Base-by-base conservation (phyloP, 768 basidiomycete species). In the Termitomyces sp. region DNA sequence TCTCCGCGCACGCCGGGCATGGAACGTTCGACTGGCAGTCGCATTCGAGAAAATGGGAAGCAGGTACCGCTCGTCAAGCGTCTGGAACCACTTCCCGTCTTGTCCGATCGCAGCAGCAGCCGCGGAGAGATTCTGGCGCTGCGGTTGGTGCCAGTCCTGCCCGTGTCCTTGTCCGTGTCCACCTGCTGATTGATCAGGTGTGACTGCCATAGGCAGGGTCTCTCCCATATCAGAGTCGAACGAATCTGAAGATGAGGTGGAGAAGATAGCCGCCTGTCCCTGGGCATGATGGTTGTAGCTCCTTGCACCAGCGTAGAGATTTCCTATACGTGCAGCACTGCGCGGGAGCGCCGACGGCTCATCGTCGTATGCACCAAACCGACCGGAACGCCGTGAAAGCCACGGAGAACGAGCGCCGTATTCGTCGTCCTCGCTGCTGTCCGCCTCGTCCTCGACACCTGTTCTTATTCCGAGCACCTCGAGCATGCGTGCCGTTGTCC, bases 401-500 rank as follows among this genome's bases (percentile, higher is more conserved):
- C 77, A 78, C 1, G 71, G 59, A 33, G 75, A 68, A 13, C 72
- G 66, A 4, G 62, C 59, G 24, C 51, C 68, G 54, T 46, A 56
- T 22, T 84, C 85, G 28, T 89, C 88, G 41, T 81, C 69, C 62
- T 76, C 73, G 65, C 84, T 76, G 68, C 82, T 68, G 56, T 75
- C 94, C 2, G 81, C 92, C 28, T 94, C 95, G 64, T 98, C 96
- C 64, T 96, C 94, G 0, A 99, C 91, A 0, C 95, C 95, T 0
- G 92, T 95, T 12, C 92, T 77, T 61, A 99, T 97, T 0, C 97
- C 96, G n/a, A 98, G 80, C 9, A 98, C 86, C 67, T 98, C 96
- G 29, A 99, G 78, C 97, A 99, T 98, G 50, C 94, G 80, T 13
- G 92, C 86, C 0, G 96, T 96, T n/a, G 97, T 98, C 2, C 97